Base-by-base conservation (phyloP, 306 rosid species). In the Castanopsis chinensis region DNA sequence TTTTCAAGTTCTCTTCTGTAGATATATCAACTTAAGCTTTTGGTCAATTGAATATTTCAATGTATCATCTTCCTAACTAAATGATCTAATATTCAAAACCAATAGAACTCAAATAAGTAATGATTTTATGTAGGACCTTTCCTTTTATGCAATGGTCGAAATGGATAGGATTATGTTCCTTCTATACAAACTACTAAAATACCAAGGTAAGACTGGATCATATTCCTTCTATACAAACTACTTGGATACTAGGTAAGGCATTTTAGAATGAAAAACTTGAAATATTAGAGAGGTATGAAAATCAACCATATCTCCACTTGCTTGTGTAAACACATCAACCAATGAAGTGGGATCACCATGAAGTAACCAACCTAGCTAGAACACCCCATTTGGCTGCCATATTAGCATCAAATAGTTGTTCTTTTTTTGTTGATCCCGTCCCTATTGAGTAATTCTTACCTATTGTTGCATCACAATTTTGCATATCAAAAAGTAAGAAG, bases 331-430 rank as follows among this genome's bases (percentile, higher is more conserved):
- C 45, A 37, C 11, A 52, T 80, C 87, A 5, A 37, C 5, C 58
- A 80, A 60, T 27, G 87, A 84, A 28, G 68, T 15, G 6, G 84
- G 33, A 37, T 69, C 77, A 5, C 77, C 80, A 6, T n/a, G 64
- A 21, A 67, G 77, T 23, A 84, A 76, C 85, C 87, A 84, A 60
- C 77, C 64, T 37, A 37, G 45, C 11, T 37, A 76, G 7, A 18
- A 81, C 20, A 3, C 87, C 87, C 90, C 90, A 87, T 4, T 73
- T 78, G 1, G 90, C 85, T 4, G 79, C 87, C 45, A 69, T 15
- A 1, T n/a, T 4, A 2, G 86, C 90, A 3, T 82, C 2, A 53
- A 57, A 81, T 9, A 41, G 4, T 37, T 2, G 11, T 6, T 81
- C 84, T 41, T 60, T 80, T 45, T 83, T 87, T 6, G 61, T 70